phyloP scores from a whole-genome alignment of 192 early-diverging fungal species.

The Coemansia sp. region DNA sequence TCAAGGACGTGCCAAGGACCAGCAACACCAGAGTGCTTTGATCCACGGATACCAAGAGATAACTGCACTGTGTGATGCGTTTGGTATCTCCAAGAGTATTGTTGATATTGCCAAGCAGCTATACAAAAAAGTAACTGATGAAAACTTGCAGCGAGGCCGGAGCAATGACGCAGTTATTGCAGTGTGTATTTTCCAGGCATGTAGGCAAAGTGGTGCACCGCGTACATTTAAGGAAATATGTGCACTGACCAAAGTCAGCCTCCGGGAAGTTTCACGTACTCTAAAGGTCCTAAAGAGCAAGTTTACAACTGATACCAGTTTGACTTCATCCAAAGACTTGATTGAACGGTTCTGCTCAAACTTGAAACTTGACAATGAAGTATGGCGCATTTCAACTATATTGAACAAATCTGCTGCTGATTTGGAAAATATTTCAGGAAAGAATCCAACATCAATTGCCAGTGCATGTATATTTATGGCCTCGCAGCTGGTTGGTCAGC shows the following conservation, averaged over 20 bases:
- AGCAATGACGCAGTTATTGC: constrained; percentile 83
- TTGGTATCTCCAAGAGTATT: constrained; percentile 72
- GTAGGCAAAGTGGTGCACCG: constrained; percentile 73
- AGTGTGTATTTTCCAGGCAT: constrained; percentile 89
- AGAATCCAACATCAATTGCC: constrained; percentile 86
- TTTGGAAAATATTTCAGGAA: constrained; percentile 82
- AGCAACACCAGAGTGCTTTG: constrained; percentile 70
- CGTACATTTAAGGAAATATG: constrained; percentile 94
- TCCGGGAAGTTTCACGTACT: constrained; percentile 86
- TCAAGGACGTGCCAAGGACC: constrained; percentile 61
- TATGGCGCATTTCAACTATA: constrained; percentile 66
- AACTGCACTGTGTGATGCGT: constrained; percentile 79
- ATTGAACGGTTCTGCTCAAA: constrained; percentile 82
- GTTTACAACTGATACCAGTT: constrained; percentile 55
- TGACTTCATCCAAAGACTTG: constrained; percentile 68
- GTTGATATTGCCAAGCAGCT: constrained; percentile 90
- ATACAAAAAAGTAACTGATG: constrained; percentile 84
- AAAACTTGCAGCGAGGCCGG: constrained; percentile 78
- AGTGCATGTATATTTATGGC: constrained; percentile 89
- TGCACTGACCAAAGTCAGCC: constrained; percentile 81
- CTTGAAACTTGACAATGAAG: constrained; percentile 65
- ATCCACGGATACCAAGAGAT: constrained; percentile 83
- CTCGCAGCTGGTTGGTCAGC: constrained; percentile 62
- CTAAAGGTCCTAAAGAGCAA: constrained; percentile 54
- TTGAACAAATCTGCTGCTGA: constrained; percentile 72